A percentile compares a stretch with the other conserved stretches of the same genome.
phyloP scores from a whole-genome alignment of 768 basidiomycete species.

The Cyathus striatus region DNA sequence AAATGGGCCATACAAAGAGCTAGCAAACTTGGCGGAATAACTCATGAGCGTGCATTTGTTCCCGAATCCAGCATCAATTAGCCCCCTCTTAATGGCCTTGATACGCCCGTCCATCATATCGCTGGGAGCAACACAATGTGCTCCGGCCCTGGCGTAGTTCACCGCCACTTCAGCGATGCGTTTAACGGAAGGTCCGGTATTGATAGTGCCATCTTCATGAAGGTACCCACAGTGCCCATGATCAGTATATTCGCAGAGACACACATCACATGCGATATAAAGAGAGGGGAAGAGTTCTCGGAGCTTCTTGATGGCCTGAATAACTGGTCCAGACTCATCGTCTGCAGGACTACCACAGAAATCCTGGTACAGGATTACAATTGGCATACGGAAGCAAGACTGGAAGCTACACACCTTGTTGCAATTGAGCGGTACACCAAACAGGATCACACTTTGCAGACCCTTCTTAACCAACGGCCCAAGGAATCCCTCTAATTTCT shows the following conservation, averaged over 20 bases:
- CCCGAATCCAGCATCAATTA: slow-evolving; percentile 80
- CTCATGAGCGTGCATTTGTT: slow-evolving; percentile 94
- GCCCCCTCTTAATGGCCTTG: slow-evolving; percentile 76
- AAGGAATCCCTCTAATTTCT: slow-evolving; percentile 83
- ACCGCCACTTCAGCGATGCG: slow-evolving; percentile 92
- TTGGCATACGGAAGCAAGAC: not conserved
- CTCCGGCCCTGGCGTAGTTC: slow-evolving; percentile 91
- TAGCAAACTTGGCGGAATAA: slow-evolving; percentile 97
- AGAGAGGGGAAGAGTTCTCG: slow-evolving; percentile 74
- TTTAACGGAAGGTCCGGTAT: slow-evolving; percentile 71
- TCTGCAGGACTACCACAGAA: slow-evolving; percentile 82
- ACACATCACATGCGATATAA: slow-evolving; percentile 93
- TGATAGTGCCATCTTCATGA: slow-evolving; percentile 68
- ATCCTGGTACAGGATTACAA: slow-evolving; percentile 51
- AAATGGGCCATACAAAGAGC: slow-evolving; percentile 93
- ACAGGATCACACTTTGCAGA: slow-evolving; percentile 86
- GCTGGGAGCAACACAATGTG: slow-evolving; percentile 96
- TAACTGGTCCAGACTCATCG: slow-evolving; percentile 86
- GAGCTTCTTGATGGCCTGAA: slow-evolving; percentile 82
- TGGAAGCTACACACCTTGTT: slow-evolving; percentile 49
- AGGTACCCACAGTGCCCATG: slow-evolving; percentile 95
- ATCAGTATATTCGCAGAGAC: slow-evolving; percentile 98
- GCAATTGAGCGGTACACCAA: slow-evolving; percentile 84
- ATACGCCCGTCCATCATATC: slow-evolving; percentile 99
- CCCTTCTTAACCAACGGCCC: slow-evolving; percentile 88